These are phyloP conservation scores for Domatiomyces globalis DNA, from an alignment of 2,329 filamentous ascomycete species.

Conservation along the genomic window DNA sequence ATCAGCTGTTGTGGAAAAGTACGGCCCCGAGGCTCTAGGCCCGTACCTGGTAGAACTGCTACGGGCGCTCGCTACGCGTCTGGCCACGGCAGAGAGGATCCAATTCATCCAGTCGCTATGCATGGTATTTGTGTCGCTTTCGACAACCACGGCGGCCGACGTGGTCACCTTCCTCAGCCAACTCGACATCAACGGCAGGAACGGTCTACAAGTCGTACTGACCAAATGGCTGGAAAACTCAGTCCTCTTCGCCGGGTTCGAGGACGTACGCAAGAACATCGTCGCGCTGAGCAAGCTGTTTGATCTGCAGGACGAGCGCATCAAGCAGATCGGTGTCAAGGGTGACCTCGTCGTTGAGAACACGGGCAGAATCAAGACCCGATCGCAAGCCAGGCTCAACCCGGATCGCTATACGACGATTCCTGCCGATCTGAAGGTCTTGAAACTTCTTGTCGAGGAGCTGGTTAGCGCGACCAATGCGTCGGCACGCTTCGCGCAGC, in stretches of 20 bases:
- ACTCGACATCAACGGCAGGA: conserved; percentile 60
- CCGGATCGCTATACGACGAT: conserved; percentile 83
- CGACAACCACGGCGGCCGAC: conserved; percentile 69
- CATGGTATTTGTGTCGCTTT: conserved; percentile 82
- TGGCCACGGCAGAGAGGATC: conserved; percentile 69
- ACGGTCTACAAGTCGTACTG: conserved; percentile 75
- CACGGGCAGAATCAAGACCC: conserved; percentile 78
- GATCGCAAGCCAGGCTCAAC: conserved; percentile 75
- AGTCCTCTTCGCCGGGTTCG: conserved; percentile 92
- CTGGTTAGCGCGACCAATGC: conserved; percentile 63
- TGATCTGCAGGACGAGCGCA: conserved; percentile 65
- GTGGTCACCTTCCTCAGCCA: conserved; percentile 84
- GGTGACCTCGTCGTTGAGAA: conserved; percentile 75
- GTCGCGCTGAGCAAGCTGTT: conserved; percentile 88
- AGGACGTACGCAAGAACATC: conserved; percentile 92
- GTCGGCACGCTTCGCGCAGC: conserved; percentile 24
- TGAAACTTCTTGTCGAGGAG: conserved; percentile 92
- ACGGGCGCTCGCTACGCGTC: conserved; percentile 70
- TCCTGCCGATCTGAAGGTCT: conserved; percentile 78
- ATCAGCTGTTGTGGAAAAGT: conserved; percentile 88
- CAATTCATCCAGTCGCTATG: conserved; percentile 93
- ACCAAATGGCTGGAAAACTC: conserved; percentile 97
- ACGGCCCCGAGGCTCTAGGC: conserved; percentile 77
- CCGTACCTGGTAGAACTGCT: conserved; percentile 81
- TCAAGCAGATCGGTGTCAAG: conserved; percentile 70